Base-by-base conservation (phyloP, 1,139 yeast genomes). In the Kurtzmaniella quercitrusa region DNA sequence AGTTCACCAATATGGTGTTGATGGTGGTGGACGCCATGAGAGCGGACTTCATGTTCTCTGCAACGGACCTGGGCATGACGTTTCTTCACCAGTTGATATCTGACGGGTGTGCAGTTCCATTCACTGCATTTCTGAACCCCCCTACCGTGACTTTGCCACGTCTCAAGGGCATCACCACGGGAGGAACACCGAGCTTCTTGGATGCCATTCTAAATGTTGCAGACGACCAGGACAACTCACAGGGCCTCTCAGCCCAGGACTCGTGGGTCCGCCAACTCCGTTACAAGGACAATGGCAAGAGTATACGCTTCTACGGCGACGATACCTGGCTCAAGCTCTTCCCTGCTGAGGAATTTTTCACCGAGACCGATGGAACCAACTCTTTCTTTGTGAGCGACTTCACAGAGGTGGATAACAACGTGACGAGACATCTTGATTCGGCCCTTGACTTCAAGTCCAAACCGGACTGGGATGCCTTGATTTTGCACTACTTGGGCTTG, bases 241-340 rank as follows among this genome's bases (percentile, higher is more conserved):
- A 93, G 10, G 82, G 90, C 0, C 60, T 90, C 40, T 72, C 79
- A 1, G 77, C 75, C 42, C 95, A 86, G 53, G 98, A 94, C 60
- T 85, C 94, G 15, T 91, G 98, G 96, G 60, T 91, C 11, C 67
- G 72, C 34, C 98, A 93, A 59, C 70, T 90, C 63, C 62, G 65
- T 38, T 44, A 42, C 37, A 33, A 43, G 12, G 45, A 59, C 2
- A 67, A 66, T 25, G 76, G 75, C 53, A 73, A 65, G 43, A 50
- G 42, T 1, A 68, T 93, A 36, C 84, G 89, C 56, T 89, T 93
- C 77, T 93, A 79, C 66, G 99, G 99, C 21, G 98, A 93, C 62
- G 98, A 93, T 59, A 93, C 98, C 1, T 94, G 98, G 99, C 66
- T 91, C 51, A 91, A 90, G 58, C 71, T 93, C 40, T 94, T 90